Conservation (phyloP, 2,329 filamentous ascomycete genomes). For the Venturiaceae sp. region DNA sequence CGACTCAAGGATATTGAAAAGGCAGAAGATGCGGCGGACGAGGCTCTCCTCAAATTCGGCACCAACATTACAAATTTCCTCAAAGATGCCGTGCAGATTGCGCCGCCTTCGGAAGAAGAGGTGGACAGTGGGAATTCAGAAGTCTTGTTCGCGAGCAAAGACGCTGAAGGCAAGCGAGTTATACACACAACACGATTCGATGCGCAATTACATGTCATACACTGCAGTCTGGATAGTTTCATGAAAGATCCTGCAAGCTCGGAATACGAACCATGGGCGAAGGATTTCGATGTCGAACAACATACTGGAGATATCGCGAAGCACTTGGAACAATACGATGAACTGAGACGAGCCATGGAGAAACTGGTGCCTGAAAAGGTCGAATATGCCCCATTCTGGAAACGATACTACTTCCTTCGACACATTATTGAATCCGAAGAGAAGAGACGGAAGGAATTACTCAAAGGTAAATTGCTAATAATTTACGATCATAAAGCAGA, state of each 20-base stretch:
- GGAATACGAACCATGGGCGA: slow-evolving; percentile 66
- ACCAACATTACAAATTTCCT: slow-evolving; percentile 83
- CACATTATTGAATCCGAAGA: slow-evolving; percentile 92
- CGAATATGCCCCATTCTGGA: slow-evolving; percentile 88
- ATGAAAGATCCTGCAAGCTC: slow-evolving; percentile 66
- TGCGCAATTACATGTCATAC: slow-evolving; percentile 90
- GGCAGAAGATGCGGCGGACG: slow-evolving; percentile 92
- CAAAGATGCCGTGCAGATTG: slow-evolving; percentile 80
- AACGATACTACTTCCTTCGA: slow-evolving; percentile 87
- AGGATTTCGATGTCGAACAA: slow-evolving; percentile 66
- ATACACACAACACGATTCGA: slow-evolving; percentile 94
- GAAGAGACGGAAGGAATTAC: slow-evolving; percentile 72
- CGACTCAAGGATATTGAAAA: slow-evolving; percentile 80
- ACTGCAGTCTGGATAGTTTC: slow-evolving; percentile 73
- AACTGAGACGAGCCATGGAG: slow-evolving; percentile 85
- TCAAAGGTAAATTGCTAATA: slow-evolving; percentile 57
- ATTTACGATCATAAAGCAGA: slow-evolving; percentile 22
- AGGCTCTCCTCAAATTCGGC: slow-evolving; percentile 86
- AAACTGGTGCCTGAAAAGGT: slow-evolving; percentile 87
- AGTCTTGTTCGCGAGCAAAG: slow-evolving; percentile 88
- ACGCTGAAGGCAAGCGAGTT: slow-evolving; percentile 78
- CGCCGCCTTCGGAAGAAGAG: slow-evolving; percentile 52
- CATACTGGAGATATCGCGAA: slow-evolving; percentile 76
- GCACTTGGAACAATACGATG: slow-evolving; percentile 78
- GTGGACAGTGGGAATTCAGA: slow-evolving; percentile 30